A percentile compares a stretch with the other conserved stretches of the same genome.
These are phyloP conservation scores for Flaveria floridana DNA, from an alignment of 140 eudicot genomes.

Conservation along the genomic window DNA sequence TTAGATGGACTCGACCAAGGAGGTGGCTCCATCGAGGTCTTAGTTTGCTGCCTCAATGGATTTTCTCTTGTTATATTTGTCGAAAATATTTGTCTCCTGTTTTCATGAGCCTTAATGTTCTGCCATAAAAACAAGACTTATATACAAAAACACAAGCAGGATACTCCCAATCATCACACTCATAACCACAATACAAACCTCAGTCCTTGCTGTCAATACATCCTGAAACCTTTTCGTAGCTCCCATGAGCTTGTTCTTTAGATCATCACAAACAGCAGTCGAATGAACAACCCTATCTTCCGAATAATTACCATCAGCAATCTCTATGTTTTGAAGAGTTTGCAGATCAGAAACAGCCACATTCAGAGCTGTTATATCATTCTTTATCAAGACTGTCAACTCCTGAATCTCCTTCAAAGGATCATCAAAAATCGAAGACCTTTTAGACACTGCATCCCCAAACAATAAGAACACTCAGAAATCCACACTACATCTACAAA, in stretches of 20 bases:
- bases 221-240: conserved; percentile 75
- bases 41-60: conserved; percentile 55
- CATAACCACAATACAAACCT: conserved; percentile 38
- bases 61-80: conserved; percentile 57
- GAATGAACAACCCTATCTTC: conserved; percentile 65
- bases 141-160: neutral
- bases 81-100: conserved; percentile 71
- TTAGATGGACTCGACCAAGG: conserved; percentile 73
- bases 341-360: conserved; percentile 68
- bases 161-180: conserved; percentile 1
- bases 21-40: conserved; percentile 57
- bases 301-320: conserved; percentile 58
- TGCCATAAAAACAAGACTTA: conserved; percentile 23
- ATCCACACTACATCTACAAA: neutral
- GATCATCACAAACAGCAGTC: conserved; percentile 74
- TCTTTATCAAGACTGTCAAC: conserved; percentile 57
- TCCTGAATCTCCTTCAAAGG: conserved; percentile 80
- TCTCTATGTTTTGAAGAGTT: conserved; percentile 55
- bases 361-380: conserved; percentile 70
- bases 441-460: conserved; percentile 62
- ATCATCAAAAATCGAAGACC: conserved; percentile 78
- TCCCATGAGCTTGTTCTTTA: conserved; percentile 72
- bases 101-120: conserved; percentile 81
- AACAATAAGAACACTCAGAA: conserved; percentile 13
- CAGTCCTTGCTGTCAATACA: conserved; percentile 66